A percentile compares a stretch with the other conserved stretches of the same genome.
Conservation (phyloP, 2,329 filamentous ascomycete genomes). For the Fusarium equiseti region DNA sequence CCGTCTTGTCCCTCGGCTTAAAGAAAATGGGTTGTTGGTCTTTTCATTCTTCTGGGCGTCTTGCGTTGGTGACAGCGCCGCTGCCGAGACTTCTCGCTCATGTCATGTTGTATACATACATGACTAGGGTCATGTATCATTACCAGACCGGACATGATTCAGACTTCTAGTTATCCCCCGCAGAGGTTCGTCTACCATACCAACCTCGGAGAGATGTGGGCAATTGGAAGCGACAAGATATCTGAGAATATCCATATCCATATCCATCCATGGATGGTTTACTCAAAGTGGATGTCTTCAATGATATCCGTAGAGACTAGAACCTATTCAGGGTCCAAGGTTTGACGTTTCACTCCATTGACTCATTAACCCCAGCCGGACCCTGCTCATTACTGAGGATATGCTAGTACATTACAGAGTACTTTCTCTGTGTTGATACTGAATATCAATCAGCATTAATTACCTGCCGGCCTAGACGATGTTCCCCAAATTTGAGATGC, state of each 20-base stretch:
- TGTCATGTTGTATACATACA: constrained; percentile 5
- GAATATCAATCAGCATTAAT: background rate
- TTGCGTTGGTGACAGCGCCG: constrained; percentile 22
- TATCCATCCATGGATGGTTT: constrained; percentile 8
- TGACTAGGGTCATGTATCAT: constrained; percentile 18
- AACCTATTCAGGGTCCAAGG: constrained; percentile 8
- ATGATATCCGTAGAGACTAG: background rate
- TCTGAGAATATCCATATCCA: background rate
- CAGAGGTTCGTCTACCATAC: background rate
- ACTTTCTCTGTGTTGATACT: background rate
- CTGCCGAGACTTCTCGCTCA: constrained; percentile 33
- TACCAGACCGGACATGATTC: constrained; percentile 22
- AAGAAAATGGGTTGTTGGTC: constrained; percentile 23
- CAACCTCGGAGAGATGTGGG: constrained; percentile 13
- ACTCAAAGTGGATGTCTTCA: constrained; percentile 6
- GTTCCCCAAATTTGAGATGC: constrained; percentile 26
- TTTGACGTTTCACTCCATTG: constrained; percentile 19
- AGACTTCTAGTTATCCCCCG: background rate
- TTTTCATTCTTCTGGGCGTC: constrained; percentile 22
- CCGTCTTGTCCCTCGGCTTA: constrained; percentile 26
- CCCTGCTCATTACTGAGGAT: constrained; percentile 8
- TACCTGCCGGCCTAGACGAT: background rate
- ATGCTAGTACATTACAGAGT: background rate
- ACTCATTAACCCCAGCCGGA: constrained; percentile 1
- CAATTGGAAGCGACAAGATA: constrained; percentile 23